phyloP scores from a whole-genome alignment of 805 yeast species.

The Helenozyma rhizophorensis region DNA sequence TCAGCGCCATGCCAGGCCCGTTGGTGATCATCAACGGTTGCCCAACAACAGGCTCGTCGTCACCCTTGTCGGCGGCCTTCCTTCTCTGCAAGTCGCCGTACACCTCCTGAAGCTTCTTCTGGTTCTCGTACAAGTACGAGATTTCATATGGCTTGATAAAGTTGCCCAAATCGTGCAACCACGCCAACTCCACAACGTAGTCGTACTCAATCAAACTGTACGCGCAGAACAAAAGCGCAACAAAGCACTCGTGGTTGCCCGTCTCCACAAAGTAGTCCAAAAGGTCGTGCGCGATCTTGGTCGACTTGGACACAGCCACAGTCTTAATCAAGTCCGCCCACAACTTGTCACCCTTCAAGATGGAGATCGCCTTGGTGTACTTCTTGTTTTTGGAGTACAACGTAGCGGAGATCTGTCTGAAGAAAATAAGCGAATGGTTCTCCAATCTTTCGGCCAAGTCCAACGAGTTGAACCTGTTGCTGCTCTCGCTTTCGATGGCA shows the following conservation, averaged over 20 bases:
- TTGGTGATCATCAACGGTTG: constrained; percentile 81
- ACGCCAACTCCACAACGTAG: constrained; percentile 80
- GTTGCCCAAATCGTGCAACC: constrained; percentile 83
- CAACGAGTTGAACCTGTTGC: constrained; percentile 87
- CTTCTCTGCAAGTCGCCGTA: constrained; percentile 68
- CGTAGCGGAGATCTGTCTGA: constrained; percentile 94
- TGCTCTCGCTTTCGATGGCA: constrained; percentile 70
- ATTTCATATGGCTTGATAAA: constrained; percentile 90
- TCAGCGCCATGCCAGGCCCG: constrained; percentile 47
- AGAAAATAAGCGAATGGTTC: constrained; percentile 84
- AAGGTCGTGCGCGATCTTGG: constrained; percentile 83
- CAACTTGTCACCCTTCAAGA: constrained; percentile 85
- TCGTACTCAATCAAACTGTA: constrained; percentile 79
- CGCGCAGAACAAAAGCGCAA: constrained; percentile 82
- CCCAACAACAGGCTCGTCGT: constrained; percentile 49
- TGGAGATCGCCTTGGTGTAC: constrained; percentile 82
- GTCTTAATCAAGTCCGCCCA: constrained; percentile 95
- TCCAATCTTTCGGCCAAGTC: constrained; percentile 92
- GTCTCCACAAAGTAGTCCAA: constrained; percentile 91
- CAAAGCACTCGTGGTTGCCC: constrained; percentile 92
- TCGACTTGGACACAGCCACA: constrained; percentile 74
- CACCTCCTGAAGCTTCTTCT: constrained; percentile 58
- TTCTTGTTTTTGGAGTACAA: constrained; percentile 92
- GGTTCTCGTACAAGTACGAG: constrained; percentile 77
- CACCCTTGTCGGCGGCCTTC: constrained; percentile 50